phyloP scores from a whole-genome alignment of 139 green algal species.

The Tetraselmis chui region DNA sequence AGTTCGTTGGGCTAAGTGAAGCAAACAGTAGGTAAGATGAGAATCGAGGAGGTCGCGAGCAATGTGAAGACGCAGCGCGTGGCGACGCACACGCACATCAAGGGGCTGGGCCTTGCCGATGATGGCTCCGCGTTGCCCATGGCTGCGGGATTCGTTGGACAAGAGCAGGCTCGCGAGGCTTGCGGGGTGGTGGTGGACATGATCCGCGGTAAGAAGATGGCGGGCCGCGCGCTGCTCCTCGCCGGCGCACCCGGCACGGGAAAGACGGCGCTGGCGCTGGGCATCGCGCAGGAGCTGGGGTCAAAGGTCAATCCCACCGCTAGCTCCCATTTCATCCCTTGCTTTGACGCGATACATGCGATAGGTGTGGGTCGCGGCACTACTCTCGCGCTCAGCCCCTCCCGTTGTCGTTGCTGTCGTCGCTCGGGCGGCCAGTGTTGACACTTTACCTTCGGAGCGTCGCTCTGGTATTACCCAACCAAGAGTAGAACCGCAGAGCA shows the following conservation, averaged over 20 bases:
- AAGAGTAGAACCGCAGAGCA: too few species aligned
- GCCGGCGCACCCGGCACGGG: conserved; percentile 90
- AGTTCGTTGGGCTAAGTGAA: too few species aligned
- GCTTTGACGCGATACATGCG: background rate
- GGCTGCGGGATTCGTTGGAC: conserved; percentile 88
- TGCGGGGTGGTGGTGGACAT: conserved; percentile 97
- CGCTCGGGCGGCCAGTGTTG: too few species aligned
- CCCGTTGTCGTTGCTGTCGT: too few species aligned
- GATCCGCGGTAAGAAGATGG: conserved; percentile 98
- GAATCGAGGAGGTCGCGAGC: conserved; percentile 91
- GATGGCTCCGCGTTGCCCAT: conserved; percentile 69
- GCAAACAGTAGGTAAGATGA: background rate
- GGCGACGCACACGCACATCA: conserved; percentile 98
- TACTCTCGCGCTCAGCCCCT: background rate
- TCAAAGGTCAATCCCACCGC: conserved; percentile 54
- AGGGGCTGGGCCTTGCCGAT: conserved; percentile 84
- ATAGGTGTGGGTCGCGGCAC: background rate
- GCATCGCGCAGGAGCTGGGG: conserved; percentile 91
- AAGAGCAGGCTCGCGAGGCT: conserved; percentile 88
- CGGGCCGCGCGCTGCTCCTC: conserved; percentile 87
- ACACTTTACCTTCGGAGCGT: too few species aligned
- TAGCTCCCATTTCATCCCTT: background rate
- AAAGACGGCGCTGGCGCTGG: conserved; percentile 96
- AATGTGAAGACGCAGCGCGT: conserved; percentile 91
- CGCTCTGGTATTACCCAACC: too few species aligned